Percentiles rank a stretch among this genome's conserved stretches.
These are phyloP conservation scores for Pistacia atlantica DNA, from an alignment of 345 rosid genomes.

Conservation along the genomic window DNA sequence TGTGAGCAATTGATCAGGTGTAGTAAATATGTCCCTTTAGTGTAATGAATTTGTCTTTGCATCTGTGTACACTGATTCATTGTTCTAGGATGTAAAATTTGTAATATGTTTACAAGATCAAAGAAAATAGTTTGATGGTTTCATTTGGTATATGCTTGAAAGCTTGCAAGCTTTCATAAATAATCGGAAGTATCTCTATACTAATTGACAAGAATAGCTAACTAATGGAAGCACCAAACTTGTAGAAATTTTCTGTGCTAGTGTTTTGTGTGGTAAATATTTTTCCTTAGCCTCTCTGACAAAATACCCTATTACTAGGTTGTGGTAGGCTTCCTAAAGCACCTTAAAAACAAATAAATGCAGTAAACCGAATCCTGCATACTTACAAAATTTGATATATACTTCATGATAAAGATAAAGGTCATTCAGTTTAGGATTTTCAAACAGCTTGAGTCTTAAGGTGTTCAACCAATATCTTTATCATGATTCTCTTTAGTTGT, in stretches of 20 bases:
- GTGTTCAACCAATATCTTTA: background rate
- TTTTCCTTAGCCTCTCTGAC: slow-evolving; percentile 5
- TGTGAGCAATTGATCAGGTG: slow-evolving; percentile 14
- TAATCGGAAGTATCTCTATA: no score
- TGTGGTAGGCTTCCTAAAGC: slow-evolving; percentile 9
- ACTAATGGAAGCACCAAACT: background rate
- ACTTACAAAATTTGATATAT: background rate
- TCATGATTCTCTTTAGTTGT: background rate
- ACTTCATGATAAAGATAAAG: background rate
- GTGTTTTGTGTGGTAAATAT: background rate
- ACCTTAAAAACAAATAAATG: slow-evolving; percentile 6
- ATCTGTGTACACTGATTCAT: background rate
- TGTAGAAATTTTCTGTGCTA: background rate
- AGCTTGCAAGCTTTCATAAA: background rate
- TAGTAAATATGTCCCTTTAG: background rate
- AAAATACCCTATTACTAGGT: slow-evolving; percentile 10
- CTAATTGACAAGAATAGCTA: background rate
- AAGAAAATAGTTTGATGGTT: background rate
- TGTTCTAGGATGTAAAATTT: background rate
- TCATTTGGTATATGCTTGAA: background rate
- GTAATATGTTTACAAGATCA: background rate
- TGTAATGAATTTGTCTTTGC: background rate
- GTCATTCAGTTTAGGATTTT: background rate
- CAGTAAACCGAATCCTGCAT: background rate
- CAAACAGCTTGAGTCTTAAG: background rate